phyloP scores from a whole-genome alignment of 768 basidiomycete species.

The Glaciozyma martinii region DNA sequence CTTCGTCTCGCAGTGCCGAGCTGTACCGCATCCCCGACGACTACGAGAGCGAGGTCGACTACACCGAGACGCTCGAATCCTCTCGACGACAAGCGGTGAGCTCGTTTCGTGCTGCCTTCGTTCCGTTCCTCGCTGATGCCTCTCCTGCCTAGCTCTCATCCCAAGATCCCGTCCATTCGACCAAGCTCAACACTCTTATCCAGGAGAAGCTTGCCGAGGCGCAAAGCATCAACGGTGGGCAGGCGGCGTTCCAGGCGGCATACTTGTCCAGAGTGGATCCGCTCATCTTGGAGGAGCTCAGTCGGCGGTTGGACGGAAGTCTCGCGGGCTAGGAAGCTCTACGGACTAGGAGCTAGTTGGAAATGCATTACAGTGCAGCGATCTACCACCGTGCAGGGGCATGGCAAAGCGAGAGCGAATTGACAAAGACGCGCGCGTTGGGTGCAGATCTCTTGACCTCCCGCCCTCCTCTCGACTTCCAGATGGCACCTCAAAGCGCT shows the following conservation, averaged over 20 bases:
- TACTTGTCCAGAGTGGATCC: conserved; percentile 64
- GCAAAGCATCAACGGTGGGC: conserved; percentile 54
- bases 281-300: conserved; percentile 55
- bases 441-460: no score
- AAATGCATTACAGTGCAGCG: neutral
- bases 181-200: conserved; percentile 56
- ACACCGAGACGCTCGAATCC: conserved; percentile 64
- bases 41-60: conserved; percentile 38
- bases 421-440: no score
- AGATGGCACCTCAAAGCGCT: no score
- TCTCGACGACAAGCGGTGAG: conserved; percentile 63
- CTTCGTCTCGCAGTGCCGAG: conserved; percentile 11
- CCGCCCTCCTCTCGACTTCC: no score
- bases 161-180: conserved; percentile 61
- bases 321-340: conserved; percentile 2
- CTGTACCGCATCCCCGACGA: conserved; percentile 25
- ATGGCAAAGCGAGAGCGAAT: no score
- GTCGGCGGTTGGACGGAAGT: conserved; percentile 23
- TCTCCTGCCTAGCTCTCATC: conserved; percentile 51
- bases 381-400: no score
- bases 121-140: neutral
- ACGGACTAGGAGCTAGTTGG: neutral
- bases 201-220: conserved; percentile 55
- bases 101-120: conserved; percentile 11
- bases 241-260: conserved; percentile 50